Conservation (phyloP, 768 basidiomycete species). For the Collybia sp. region DNA sequence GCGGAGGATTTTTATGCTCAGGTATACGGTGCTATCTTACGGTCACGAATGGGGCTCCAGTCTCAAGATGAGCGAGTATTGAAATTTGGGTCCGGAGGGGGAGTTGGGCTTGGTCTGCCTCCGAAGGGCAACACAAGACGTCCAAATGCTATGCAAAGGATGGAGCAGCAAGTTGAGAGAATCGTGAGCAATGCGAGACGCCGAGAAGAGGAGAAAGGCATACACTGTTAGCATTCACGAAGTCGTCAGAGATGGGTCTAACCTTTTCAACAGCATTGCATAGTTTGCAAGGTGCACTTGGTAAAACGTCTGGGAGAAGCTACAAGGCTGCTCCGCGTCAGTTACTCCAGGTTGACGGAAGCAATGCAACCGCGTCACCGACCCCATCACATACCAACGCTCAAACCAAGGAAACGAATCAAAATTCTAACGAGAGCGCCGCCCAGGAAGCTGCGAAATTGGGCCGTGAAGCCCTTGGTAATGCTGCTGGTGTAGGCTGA, state of each 20-base stretch:
- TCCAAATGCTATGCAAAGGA: slow-evolving; percentile 85
- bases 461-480: slow-evolving; percentile 68
- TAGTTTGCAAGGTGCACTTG: slow-evolving; percentile 88
- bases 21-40: slow-evolving; percentile 82
- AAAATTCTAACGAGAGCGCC: slow-evolving; percentile 44
- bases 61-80: slow-evolving; percentile 74
- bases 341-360: slow-evolving; percentile 81
- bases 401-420: slow-evolving; percentile 46
- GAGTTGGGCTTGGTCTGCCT: slow-evolving; percentile 78
- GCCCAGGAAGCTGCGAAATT: slow-evolving; percentile 73
- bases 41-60: slow-evolving; percentile 73
- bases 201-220: slow-evolving; percentile 80
- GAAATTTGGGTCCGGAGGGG: slow-evolving; percentile 79
- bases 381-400: slow-evolving; percentile 38
- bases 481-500: slow-evolving; percentile 45
- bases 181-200: slow-evolving; percentile 89
- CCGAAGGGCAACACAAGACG: slow-evolving; percentile 66
- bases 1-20: slow-evolving; percentile 99
- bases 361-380: slow-evolving; percentile 36
- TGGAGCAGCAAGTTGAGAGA: slow-evolving; percentile 94
- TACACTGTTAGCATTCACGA: slow-evolving; percentile 38
- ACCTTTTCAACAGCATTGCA: slow-evolving; percentile 44
- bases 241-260: background rate
- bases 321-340: slow-evolving; percentile 97
- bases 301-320: slow-evolving; percentile 89